Conservation (phyloP, 176 grass and related monocot species). For the Oryza nivara region DNA sequence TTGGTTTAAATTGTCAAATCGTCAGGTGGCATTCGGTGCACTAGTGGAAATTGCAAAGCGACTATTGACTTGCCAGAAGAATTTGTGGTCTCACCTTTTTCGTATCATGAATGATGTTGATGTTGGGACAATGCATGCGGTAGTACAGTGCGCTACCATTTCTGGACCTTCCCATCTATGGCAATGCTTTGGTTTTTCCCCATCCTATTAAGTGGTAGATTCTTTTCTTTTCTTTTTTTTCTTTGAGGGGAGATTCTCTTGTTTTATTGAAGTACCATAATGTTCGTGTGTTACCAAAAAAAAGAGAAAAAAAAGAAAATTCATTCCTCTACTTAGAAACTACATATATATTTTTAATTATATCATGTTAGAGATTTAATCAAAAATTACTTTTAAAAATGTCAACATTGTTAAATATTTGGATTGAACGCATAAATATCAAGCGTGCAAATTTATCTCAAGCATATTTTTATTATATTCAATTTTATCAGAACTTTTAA, state of each 20-base stretch:
- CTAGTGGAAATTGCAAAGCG: background rate
- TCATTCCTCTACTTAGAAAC: background rate
- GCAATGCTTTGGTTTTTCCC: background rate
- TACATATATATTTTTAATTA: no score
- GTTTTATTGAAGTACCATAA: background rate
- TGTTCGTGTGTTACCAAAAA: background rate
- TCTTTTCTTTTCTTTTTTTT: background rate
- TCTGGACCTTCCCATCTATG: background rate
- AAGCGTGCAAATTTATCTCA: background rate
- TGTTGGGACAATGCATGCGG: background rate
- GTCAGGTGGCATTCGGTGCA: background rate
- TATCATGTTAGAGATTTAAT: background rate
- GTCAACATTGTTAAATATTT: no score
- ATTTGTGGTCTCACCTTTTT: background rate
- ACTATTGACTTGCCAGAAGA: background rate
- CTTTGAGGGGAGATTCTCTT: background rate
- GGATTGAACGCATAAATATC: no score
- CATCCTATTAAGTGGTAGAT: background rate
- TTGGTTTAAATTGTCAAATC: background rate
- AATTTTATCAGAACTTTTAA: background rate
- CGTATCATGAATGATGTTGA: background rate
- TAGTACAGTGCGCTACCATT: background rate
- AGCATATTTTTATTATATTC: background rate
- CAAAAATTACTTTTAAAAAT: background rate
- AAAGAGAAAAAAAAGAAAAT: no score